These are phyloP conservation scores for Quercus alba DNA, from an alignment of 306 rosid species.

Conservation along the genomic window DNA sequence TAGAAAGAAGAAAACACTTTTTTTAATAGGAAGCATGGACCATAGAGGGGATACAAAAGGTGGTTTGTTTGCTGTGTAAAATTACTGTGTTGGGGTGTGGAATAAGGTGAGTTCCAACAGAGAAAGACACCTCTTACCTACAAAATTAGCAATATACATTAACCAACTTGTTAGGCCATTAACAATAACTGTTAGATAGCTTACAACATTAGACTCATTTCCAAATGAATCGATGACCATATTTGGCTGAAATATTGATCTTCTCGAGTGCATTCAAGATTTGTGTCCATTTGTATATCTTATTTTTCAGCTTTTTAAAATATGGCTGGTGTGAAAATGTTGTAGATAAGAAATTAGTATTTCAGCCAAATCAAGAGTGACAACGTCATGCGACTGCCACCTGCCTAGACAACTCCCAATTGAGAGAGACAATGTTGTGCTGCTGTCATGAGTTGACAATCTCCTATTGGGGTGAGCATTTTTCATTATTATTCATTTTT, in stretches of 20 bases:
- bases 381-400: no score
- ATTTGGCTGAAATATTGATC: neutral
- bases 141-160: slow-evolving; percentile 16
- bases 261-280: neutral
- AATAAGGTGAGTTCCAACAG: slow-evolving; percentile 73
- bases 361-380: no score
- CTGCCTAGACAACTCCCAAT: no score
- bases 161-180: neutral
- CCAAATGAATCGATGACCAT: neutral
- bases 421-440: no score
- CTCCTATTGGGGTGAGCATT: no score
- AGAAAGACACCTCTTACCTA: slow-evolving; percentile 65
- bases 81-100: slow-evolving; percentile 86
- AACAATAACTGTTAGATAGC: no score
- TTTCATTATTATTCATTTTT: no score
- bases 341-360: no score
- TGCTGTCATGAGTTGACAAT: no score
- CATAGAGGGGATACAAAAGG: neutral
- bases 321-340: no score
- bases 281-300: neutral
- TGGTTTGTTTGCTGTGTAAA: neutral
- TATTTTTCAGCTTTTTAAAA: no score
- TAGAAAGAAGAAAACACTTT: no score
- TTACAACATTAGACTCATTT: neutral
- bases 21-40: neutral